Percentiles rank a stretch among this genome's conserved stretches.
These are phyloP conservation scores for Eleusine indica DNA, from an alignment of 176 grass and related monocot genomes.

Conservation along the genomic window DNA sequence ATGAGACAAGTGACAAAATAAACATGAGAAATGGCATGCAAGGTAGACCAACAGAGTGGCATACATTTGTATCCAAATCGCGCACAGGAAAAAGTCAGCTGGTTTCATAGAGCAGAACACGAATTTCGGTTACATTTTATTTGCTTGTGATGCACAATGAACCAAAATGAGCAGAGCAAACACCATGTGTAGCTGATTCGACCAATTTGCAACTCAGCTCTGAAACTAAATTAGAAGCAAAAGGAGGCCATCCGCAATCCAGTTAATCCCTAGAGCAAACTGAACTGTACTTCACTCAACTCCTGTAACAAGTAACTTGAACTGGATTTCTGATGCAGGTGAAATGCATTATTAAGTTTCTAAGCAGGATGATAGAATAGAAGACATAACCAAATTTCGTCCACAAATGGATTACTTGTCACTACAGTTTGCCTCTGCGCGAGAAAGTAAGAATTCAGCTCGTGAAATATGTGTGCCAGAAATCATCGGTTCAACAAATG, in stretches of 20 bases:
- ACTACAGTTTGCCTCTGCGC: conserved; percentile 16
- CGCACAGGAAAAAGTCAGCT: background rate
- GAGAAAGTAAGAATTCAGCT: conserved; percentile 13
- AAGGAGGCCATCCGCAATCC: conserved; percentile 3
- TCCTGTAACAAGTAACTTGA: conserved; percentile 4
- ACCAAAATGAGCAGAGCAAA: background rate
- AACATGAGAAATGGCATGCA: conserved; percentile 21
- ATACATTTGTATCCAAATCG: conserved; percentile 3
- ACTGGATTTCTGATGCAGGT: conserved; percentile 11
- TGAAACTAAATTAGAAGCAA: conserved; percentile 25
- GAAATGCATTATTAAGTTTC: background rate
- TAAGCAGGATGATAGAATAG: background rate
- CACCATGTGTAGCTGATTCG: background rate
- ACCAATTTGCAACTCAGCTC: conserved; percentile 1
- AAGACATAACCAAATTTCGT: conserved; percentile 5
- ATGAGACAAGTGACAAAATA: conserved; percentile 23
- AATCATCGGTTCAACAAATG: background rate
- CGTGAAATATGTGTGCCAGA: conserved; percentile 19
- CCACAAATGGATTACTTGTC: background rate
- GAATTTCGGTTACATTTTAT: background rate
- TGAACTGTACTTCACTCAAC: conserved; percentile 16
- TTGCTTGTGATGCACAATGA: background rate
- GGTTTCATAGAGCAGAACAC: conserved; percentile 5
- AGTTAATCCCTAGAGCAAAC: conserved; percentile 14
- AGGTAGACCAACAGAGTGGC: conserved; percentile 10